Conservation (phyloP, 2,329 filamentous ascomycete species). For the Phoma sp. region DNA sequence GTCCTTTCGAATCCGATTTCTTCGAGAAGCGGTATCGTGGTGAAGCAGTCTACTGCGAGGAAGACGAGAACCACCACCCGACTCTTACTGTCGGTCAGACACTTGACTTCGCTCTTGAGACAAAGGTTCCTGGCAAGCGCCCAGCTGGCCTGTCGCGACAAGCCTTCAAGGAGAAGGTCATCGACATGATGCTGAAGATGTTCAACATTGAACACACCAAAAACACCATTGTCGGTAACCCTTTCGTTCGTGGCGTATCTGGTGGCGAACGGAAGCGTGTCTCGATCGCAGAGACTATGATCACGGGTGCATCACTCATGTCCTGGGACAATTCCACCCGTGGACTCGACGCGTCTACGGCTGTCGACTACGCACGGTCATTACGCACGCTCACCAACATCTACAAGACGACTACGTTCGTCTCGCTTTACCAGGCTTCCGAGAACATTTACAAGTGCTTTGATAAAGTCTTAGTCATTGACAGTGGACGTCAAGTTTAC, state of each 20-base stretch:
- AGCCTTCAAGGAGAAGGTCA: slow-evolving; percentile 78
- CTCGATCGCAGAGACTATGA: slow-evolving; percentile 82
- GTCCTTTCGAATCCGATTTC: slow-evolving; percentile 72
- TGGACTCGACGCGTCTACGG: slow-evolving; percentile 57
- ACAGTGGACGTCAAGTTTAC: slow-evolving; percentile 76
- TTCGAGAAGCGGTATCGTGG: slow-evolving; percentile 77
- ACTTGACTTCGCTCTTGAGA: slow-evolving; percentile 81
- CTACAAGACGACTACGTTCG: slow-evolving; percentile 83
- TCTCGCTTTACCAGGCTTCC: slow-evolving; percentile 84
- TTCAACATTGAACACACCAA: slow-evolving; percentile 92
- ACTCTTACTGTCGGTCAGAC: slow-evolving; percentile 90
- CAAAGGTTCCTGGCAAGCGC: slow-evolving; percentile 81
- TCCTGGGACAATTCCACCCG: slow-evolving; percentile 65
- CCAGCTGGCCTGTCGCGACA: slow-evolving; percentile 74
- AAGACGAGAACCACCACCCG: slow-evolving; percentile 84
- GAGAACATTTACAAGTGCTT: slow-evolving; percentile 82
- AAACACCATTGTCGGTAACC: slow-evolving; percentile 83
- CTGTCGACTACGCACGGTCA: slow-evolving; percentile 57
- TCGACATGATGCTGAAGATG: slow-evolving; percentile 81
- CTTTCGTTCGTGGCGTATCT: slow-evolving; percentile 77
- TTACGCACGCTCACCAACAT: slow-evolving; percentile 74
- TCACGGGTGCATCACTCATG: slow-evolving; percentile 73
- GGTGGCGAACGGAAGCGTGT: slow-evolving; percentile 82
- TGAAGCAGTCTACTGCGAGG: slow-evolving; percentile 84
- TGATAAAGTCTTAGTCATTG: slow-evolving; percentile 84